Conservation (phyloP, 2,329 filamentous ascomycete genomes). For the Aureobasidium namibiae region DNA sequence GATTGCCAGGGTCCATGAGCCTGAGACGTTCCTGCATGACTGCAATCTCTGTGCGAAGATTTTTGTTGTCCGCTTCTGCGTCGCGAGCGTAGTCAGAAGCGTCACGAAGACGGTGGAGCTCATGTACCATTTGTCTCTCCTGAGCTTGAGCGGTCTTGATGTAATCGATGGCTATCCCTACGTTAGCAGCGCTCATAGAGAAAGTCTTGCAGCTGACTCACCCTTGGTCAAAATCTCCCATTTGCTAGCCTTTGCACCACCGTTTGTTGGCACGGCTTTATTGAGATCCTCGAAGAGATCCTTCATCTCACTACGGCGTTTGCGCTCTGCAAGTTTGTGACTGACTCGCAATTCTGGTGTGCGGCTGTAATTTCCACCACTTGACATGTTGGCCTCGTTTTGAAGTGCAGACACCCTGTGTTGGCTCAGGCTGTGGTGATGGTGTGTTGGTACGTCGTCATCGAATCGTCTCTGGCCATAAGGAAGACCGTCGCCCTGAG, state of each 20-base stretch:
- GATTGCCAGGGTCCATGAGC: constrained; percentile 36
- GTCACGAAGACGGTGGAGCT: constrained; percentile 34
- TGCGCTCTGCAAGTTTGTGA: constrained; percentile 77
- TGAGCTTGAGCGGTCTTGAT: constrained; percentile 33
- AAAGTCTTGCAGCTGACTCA: constrained; percentile 32
- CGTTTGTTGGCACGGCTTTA: constrained; percentile 69
- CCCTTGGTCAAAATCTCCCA: constrained; percentile 85
- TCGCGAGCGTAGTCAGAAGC: constrained; percentile 37
- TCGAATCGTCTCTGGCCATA: constrained; percentile 65
- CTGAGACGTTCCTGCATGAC: constrained; percentile 39
- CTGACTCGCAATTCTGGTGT: constrained; percentile 76
- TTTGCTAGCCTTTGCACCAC: constrained; percentile 78
- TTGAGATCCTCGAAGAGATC: constrained; percentile 74
- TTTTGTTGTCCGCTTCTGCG: constrained; percentile 39
- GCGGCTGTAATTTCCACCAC: constrained; percentile 68
- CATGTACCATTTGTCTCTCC: constrained; percentile 31
- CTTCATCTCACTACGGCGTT: constrained; percentile 82
- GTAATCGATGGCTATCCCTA: constrained; percentile 33
- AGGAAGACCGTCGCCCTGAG: constrained; percentile 63
- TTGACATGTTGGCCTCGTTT: constrained; percentile 44
- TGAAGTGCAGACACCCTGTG: constrained; percentile 59
- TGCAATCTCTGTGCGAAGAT: constrained; percentile 38
- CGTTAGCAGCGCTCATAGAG: not conserved
- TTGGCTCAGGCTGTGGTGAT: constrained; percentile 71
- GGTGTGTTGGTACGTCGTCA: constrained; percentile 46